Percentiles rank a stretch among this genome's conserved stretches.
Evolutionary conservation across 176 grass and related monocot species (phyloP).

Genomic region (Calamus simplicifolius): DNA sequence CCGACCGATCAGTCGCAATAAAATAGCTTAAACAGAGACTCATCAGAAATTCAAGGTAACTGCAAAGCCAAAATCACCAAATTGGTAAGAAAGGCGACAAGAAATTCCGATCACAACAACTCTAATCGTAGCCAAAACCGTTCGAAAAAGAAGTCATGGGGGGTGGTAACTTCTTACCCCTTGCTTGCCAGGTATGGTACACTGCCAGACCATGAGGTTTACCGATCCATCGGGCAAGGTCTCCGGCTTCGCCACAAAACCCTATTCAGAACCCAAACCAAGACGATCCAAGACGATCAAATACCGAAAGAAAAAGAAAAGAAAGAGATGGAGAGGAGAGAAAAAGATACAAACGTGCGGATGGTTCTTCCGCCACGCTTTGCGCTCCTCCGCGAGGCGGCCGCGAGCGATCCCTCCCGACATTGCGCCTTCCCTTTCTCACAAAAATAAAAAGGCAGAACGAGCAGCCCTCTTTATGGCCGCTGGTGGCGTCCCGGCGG

Average conservation of each 20-base stretch:
- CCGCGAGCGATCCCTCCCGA: conserved; percentile 80
- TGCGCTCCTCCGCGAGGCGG: conserved; percentile 92
- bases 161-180: conserved; percentile 40
- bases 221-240: conserved; percentile 56
- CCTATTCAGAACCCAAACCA: conserved; percentile 20
- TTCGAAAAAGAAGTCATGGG: not conserved
- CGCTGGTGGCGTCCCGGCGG: too few relatives aligned
- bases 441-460: not conserved
- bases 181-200: conserved; percentile 91
- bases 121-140: too few relatives aligned
- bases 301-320: conserved; percentile 2
- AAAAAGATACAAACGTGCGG: conserved; percentile 50
- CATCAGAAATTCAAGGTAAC: too few relatives aligned
- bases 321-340: not conserved
- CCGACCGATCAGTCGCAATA: too few relatives aligned
- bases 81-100: too few relatives aligned
- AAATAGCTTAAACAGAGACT: too few relatives aligned
- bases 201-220: conserved; percentile 89
- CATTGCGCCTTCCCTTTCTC: conserved; percentile 24
- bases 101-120: too few relatives aligned
- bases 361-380: conserved; percentile 93
- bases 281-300: conserved; percentile 1
- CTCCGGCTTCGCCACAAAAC: conserved; percentile 92
- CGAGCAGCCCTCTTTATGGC: too few relatives aligned
- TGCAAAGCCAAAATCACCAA: too few relatives aligned